A percentile compares a stretch with the other conserved stretches of the same genome.
These are phyloP conservation scores for Kazachstania africana DNA, from an alignment of 805 yeast species.

Conservation along the genomic window DNA sequence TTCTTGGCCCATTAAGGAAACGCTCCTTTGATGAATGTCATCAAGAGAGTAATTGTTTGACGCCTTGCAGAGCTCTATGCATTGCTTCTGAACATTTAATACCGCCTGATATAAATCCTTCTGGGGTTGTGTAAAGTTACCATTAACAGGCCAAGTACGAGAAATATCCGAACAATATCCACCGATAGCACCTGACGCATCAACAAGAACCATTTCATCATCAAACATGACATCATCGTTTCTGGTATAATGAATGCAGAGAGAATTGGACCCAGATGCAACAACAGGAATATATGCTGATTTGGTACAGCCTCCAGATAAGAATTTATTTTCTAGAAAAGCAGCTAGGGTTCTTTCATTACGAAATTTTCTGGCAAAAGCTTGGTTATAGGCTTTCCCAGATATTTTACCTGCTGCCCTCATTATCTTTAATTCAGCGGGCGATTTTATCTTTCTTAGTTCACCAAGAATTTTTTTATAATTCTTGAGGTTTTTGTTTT, in stretches of 20 bases:
- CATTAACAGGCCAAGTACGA: slow-evolving; percentile 87
- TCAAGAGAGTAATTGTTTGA: slow-evolving; percentile 43
- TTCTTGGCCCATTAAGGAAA: slow-evolving; percentile 46
- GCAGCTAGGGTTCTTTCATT: slow-evolving; percentile 74
- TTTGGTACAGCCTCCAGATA: slow-evolving; percentile 78
- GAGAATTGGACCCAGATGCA: slow-evolving; percentile 83
- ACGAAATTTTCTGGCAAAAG: slow-evolving; percentile 53
- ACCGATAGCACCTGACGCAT: slow-evolving; percentile 89
- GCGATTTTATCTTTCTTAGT: slow-evolving; percentile 58
- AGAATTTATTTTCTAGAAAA: slow-evolving; percentile 70
- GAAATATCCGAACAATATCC: slow-evolving; percentile 95
- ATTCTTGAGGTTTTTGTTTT: slow-evolving; percentile 3
- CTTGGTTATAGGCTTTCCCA: slow-evolving; percentile 72
- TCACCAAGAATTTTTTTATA: slow-evolving; percentile 15
- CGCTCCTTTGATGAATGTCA: slow-evolving; percentile 66
- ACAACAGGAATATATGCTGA: slow-evolving; percentile 93
- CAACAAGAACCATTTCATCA: slow-evolving; percentile 81
- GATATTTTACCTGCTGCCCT: slow-evolving; percentile 74
- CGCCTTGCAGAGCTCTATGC: slow-evolving; percentile 60
- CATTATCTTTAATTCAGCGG: slow-evolving; percentile 67
- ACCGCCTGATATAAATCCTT: slow-evolving; percentile 83
- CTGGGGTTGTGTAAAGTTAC: slow-evolving; percentile 67
- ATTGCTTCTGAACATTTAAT: slow-evolving; percentile 64
- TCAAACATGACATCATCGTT: slow-evolving; percentile 72
- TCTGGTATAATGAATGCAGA: slow-evolving; percentile 87